Evolutionary conservation across 495 filamentous ascomycete species (phyloP), one percentile per base, ranked within the genome.

Genomic region (Niebla homalea): DNA sequence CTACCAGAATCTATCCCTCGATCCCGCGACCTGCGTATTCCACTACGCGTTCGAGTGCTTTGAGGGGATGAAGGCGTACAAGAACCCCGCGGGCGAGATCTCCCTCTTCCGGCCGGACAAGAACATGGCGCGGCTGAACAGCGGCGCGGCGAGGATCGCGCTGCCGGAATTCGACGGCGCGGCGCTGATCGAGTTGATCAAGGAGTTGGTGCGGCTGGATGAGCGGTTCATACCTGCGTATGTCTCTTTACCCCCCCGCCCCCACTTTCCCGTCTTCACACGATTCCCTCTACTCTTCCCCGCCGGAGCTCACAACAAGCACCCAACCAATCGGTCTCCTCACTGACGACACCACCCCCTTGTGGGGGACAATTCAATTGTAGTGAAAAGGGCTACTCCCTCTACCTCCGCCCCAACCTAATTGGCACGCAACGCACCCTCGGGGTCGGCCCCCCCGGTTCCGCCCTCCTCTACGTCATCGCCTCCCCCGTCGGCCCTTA

Each of bases 41-140:
- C 92, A 98, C 76, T 98, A 98, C 67, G 92, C 85, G 36, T 97
- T 97, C 61, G 85, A 89, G 64, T 87, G 82, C 64, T 98, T 98
- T 69, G 92, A 98, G 67, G 92, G 92, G 53, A 93, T 97, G 89
- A 98, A 98, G 70, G 93, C 93, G 32, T 97, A 97, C 74, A 87
- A 84, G 62, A 85, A 92, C 67, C 72, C 66, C 43, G 65, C 75
- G 14, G 87, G 86, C 44, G 60, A 80, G 40, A 77, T 90, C 51
- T 81, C 88, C 16, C 68, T 98, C 19, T 98, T 98, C 76, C 80
- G 92, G n/a, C 92, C 92, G 0, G 81, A 92, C 67, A 88, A 81
- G 73, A 98, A 98, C 71, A 96, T 96, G 92, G 77, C 73, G 50
- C 84, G 92, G 40, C 67, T 98, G 64, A 96, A 94, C 68, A 84